Conservation (phyloP, 345 rosid genomes). For the Citrus sp. region DNA sequence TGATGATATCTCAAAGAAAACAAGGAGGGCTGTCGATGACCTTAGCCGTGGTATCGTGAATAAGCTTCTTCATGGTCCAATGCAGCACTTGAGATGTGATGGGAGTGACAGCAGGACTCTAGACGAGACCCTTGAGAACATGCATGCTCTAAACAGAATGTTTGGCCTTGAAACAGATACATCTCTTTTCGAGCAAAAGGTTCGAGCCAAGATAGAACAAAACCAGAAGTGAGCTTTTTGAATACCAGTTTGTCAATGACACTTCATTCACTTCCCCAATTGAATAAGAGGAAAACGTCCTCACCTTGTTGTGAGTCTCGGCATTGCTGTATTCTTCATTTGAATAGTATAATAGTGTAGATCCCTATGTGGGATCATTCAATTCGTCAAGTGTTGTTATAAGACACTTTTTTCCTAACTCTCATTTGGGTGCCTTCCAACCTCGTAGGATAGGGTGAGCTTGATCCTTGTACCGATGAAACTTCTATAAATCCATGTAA, state of each 20-base stretch:
- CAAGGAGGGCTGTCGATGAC: slow-evolving; percentile 81
- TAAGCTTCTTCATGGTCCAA: slow-evolving; percentile 95
- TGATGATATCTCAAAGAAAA: slow-evolving; percentile 79
- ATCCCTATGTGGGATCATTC: slow-evolving; percentile 17
- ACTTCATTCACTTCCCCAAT: background rate
- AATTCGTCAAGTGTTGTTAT: slow-evolving; percentile 21
- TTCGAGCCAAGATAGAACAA: slow-evolving; percentile 72
- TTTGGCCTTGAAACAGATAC: slow-evolving; percentile 80
- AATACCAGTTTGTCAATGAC: background rate
- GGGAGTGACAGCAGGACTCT: slow-evolving; percentile 75
- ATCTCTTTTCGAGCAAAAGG: slow-evolving; percentile 70
- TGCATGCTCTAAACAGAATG: slow-evolving; percentile 98
- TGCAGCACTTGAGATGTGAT: slow-evolving; percentile 97
- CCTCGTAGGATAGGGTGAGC: slow-evolving; percentile 20
- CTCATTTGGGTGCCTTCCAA: slow-evolving; percentile 3
- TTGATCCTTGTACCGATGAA: slow-evolving; percentile 11
- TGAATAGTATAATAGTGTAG: slow-evolving; percentile 3
- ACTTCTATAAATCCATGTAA: slow-evolving; percentile 18
- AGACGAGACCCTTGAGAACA: slow-evolving; percentile 85
- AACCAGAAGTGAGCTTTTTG: slow-evolving; percentile 36
- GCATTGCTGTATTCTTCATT: background rate
- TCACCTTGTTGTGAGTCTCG: slow-evolving; percentile 6
- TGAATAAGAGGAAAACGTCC: slow-evolving; percentile 27
- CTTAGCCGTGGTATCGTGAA: slow-evolving; percentile 90
- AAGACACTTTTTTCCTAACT: slow-evolving; percentile 20